Evolutionary conservation across 148 eudicot genomes (phyloP), one percentile per base, ranked within the genome.

Genomic region (Amaranthus hypochondriacus): DNA sequence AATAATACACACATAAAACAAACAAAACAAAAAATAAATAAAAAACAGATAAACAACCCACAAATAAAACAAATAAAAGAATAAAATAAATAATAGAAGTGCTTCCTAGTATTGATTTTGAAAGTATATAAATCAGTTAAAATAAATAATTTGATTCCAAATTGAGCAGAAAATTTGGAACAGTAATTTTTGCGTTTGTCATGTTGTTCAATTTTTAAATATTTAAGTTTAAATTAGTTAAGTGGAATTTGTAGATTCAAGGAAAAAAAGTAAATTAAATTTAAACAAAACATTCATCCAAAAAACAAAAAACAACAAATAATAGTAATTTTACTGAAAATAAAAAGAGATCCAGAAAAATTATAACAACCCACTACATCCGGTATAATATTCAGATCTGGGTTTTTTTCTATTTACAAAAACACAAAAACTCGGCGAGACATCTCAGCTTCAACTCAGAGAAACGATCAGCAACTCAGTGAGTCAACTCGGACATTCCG

Each of bases 361-460:
- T 48, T 44, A 28, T 47, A 59, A 42, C 48, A 43, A 46, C 63
- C 39, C 50, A 59, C 21, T 58, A 59, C 21, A 54, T 50, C 72
- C 65, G 66, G 66, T 12, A 66, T 65, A 74, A 57, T 48, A 67
- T 50, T 67, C 46, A 21, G 70, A 67, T 51, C 70, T 42, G 48
- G 48, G 62, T 15, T 64, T 62, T 68, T 67, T 14, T 50, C 43
- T 67, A 58, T 50, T 56, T 57, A 47, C 14, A 69, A 42, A 68
- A 67, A 58, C 55, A 42, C 77, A 80, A 67, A 76, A 80, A 72
- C 69, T 72, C 83, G 76, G 79, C 62, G 46, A 68, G 69, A 44
- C 66, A 64, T 66, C 80, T 64, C 76, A 15, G 75, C 56, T 51
- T 62, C 52, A 21, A 69, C 77, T 73, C 77, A 56, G 64, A 4